These are phyloP conservation scores for Pseudotsuga menziesii DNA, from an alignment of 75 land plant genomes.

Conservation along the genomic window DNA sequence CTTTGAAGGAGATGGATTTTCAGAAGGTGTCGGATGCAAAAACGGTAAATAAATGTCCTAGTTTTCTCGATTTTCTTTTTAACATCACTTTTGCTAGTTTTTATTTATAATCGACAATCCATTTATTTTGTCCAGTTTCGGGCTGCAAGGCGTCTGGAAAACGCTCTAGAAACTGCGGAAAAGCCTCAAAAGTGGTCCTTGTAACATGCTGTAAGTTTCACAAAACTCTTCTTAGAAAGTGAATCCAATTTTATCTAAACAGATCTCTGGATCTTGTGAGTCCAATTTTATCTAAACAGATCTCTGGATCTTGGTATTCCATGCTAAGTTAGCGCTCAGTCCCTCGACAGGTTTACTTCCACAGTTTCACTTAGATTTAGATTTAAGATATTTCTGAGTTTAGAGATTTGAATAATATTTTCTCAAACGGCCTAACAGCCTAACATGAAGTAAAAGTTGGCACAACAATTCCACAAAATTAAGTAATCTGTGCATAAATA, in stretches of 20 bases:
- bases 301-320: not conserved
- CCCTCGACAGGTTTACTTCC: too few relatives aligned
- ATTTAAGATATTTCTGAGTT: too few relatives aligned
- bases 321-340: too few relatives aligned
- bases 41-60: not conserved
- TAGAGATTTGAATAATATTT: too few relatives aligned
- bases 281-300: not conserved
- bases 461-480: too few relatives aligned
- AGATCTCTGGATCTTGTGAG: not conserved
- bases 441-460: too few relatives aligned
- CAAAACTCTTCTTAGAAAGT: not conserved
- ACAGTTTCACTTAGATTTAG: too few relatives aligned
- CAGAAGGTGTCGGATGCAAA: conserved; percentile 2
- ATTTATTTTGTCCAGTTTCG: not conserved
- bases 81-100: not conserved
- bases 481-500: too few relatives aligned
- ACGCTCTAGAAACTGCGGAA: not conserved
- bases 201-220: not conserved
- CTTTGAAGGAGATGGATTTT: conserved; percentile 11
- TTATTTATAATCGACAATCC: conserved; percentile 6
- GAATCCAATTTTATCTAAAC: not conserved
- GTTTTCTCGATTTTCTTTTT: not conserved
- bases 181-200: not conserved
- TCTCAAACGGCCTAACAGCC: too few relatives aligned
- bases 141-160: not conserved